A percentile compares a stretch with the other conserved stretches of the same genome.
These are phyloP conservation scores for Raphanus hybrid DNA, from an alignment of 441 rosid species.

Conservation along the genomic window DNA sequence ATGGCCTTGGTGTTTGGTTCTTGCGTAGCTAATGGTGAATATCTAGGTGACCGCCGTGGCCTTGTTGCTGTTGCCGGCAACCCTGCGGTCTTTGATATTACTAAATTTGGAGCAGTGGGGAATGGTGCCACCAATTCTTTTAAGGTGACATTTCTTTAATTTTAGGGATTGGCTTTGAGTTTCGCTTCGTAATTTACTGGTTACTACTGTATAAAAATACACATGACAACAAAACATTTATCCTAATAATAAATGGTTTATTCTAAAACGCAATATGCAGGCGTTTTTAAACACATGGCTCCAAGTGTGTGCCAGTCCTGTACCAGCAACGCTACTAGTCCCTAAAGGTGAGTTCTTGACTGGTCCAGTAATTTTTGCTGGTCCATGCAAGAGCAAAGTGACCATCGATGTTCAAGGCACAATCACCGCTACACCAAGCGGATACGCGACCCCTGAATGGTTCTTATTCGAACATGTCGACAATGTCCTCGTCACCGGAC, in stretches of 20 bases:
- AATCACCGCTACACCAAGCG: conserved; percentile 33
- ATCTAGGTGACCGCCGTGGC: conserved; percentile 44
- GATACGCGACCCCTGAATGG: conserved; percentile 40
- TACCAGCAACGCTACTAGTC: conserved; percentile 40
- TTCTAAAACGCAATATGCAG: conserved; percentile 21
- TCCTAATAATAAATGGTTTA: background rate
- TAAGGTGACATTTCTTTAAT: conserved; percentile 28
- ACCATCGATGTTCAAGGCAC: conserved; percentile 43
- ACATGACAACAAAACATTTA: background rate
- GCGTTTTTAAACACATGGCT: conserved; percentile 45
- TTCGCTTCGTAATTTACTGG: background rate
- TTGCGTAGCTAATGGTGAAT: conserved; percentile 48
- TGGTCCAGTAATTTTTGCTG: conserved; percentile 41
- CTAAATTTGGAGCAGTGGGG: conserved; percentile 40
- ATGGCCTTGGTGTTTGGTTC: conserved; percentile 41
- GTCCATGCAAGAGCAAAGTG: conserved; percentile 43
- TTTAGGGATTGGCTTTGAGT: background rate
- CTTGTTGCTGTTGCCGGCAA: conserved; percentile 33
- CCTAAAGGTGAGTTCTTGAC: conserved; percentile 38
- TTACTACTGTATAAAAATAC: background rate
- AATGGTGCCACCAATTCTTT: conserved; percentile 36
- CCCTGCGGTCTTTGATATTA: conserved; percentile 36
- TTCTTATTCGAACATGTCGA: conserved; percentile 41
- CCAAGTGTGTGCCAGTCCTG: conserved; percentile 39
- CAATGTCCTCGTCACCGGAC: conserved; percentile 35